Base-by-base conservation (phyloP, 768 basidiomycete species). In the Suillus alpinus region DNA sequence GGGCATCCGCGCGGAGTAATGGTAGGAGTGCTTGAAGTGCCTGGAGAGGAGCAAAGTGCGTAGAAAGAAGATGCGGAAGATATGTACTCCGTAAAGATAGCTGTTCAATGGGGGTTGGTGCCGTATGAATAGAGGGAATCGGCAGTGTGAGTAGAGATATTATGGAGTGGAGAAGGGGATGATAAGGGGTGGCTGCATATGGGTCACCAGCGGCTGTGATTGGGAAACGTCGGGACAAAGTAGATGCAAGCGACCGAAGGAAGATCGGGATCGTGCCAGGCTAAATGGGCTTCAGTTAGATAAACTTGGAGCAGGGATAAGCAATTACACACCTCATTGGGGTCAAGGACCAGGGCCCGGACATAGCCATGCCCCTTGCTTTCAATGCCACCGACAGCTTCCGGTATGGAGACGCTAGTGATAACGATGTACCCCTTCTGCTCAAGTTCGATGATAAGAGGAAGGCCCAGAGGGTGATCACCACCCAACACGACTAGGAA, bases 401-500 rank as follows among this genome's bases (percentile, higher is more conserved):
- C 86, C 0, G 87, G 82, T 6, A 82, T 85, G 0, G 86, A 77
- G 18, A 94, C 93, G 62, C 89, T 94, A 4, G 87, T 80, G 63
- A 95, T 86, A 40, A 95, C 88, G 66, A 94, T 89, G 67, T 89
- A 95, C 0, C 91, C 93, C 62, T 86, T 83, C 67, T 78, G 81
- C 75, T 94, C 91, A 49, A 95, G 78, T 57, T 88, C 87, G 50
- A 83, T 67, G 57, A 94, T 86, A 44, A 95, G 73, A 8, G 90
- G 85, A n/a, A 86, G 77, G 7, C 85, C 92, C 56, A 87, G 77
- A 0, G 88, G 83, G 20, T 82, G 81, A 68, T 95, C 94, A 9
- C 88, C 94, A 31, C 94, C 94, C 43, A 94, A 81, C 31, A 94
- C 81, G 40, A 94, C 91, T 92, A 31, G 44, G 58, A 62, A 36